Conservation (phyloP, 805 yeast species). For the Lipomyces kockii region DNA sequence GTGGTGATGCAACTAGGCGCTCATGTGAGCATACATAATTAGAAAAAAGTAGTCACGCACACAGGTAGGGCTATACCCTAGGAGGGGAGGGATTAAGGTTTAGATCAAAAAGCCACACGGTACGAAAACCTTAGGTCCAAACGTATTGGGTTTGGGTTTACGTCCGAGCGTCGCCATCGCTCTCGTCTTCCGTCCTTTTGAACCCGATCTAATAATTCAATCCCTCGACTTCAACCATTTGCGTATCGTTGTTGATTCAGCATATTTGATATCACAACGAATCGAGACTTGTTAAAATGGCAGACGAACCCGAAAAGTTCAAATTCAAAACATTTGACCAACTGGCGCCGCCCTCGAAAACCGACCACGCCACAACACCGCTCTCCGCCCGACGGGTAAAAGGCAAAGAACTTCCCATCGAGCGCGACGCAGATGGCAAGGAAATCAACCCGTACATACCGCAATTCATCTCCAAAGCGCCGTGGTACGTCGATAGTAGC, state of each 20-base stretch:
- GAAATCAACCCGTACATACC: conserved; percentile 47
- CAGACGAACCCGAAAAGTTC: background rate
- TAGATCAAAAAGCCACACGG: background rate
- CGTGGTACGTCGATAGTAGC: conserved; percentile 43
- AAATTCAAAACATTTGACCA: background rate
- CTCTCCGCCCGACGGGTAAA: background rate
- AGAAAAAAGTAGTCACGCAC: background rate
- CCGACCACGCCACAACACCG: background rate
- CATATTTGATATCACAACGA: background rate
- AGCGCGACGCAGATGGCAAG: conserved; percentile 46
- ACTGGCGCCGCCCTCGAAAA: background rate
- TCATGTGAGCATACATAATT: background rate
- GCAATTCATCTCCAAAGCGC: conserved; percentile 43
- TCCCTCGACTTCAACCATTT: background rate
- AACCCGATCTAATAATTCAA: background rate
- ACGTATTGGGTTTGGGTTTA: too few relatives aligned
- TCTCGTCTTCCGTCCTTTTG: too few relatives aligned
- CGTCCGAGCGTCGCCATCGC: too few relatives aligned
- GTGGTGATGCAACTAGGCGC: too few relatives aligned
- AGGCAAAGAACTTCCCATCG: conserved; percentile 24
- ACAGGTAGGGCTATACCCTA: background rate
- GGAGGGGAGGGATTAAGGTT: background rate
- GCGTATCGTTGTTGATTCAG: background rate
- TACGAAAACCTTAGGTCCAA: background rate
- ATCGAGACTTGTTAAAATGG: background rate